A percentile compares a stretch with the other conserved stretches of the same genome.
Conservation (phyloP, 805 yeast species). For the Candida orba region DNA sequence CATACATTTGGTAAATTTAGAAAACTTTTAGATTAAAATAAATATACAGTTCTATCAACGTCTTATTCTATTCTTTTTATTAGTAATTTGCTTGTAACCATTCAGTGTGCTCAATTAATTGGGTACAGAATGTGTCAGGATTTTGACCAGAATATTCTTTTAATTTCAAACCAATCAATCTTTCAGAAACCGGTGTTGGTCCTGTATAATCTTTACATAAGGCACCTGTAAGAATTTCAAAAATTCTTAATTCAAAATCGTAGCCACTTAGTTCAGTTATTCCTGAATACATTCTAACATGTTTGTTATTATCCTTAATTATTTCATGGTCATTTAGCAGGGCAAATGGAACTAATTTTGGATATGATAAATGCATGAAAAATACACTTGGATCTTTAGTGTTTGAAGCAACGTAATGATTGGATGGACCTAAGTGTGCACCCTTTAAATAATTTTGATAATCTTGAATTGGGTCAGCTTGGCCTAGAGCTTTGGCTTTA, state of each 20-base stretch:
- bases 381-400: constrained; percentile 20
- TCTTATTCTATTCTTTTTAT: neutral
- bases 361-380: constrained; percentile 57
- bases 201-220: constrained; percentile 27
- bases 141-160: constrained; percentile 23
- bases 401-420: constrained; percentile 9
- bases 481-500: constrained; percentile 36
- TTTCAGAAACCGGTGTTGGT: constrained; percentile 15
- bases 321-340: constrained; percentile 23
- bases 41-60: neutral
- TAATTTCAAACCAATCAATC: constrained; percentile 23
- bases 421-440: constrained; percentile 12
- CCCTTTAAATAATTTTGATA: constrained; percentile 19
- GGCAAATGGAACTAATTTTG: constrained; percentile 36
- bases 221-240: constrained; percentile 32
- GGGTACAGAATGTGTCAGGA: constrained; percentile 25
- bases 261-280: constrained; percentile 24
- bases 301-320: constrained; percentile 18
- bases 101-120: constrained; percentile 28
- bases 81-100: constrained; percentile 27
- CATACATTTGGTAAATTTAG: constrained; percentile 8
- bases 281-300: constrained; percentile 28
- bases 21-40: constrained; percentile 2
- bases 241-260: constrained; percentile 34
- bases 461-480: constrained; percentile 31